Evolutionary conservation across 768 basidiomycete species (phyloP).

Genomic region (Crassisporium funariophilum): DNA sequence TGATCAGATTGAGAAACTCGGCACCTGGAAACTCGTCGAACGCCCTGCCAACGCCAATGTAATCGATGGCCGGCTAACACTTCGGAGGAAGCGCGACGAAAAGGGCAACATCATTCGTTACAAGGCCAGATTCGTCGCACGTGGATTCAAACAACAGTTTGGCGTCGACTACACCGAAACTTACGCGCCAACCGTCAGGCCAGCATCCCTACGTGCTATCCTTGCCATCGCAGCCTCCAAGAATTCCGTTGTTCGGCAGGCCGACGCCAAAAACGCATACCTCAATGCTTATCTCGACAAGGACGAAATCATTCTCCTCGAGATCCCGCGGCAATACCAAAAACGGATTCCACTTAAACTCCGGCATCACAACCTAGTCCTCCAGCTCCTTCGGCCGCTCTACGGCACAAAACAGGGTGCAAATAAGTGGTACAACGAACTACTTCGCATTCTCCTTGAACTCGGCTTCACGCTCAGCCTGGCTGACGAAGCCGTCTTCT

Average conservation of each 20-base stretch:
- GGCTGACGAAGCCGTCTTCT: conserved; percentile 8
- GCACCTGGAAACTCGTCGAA: no score
- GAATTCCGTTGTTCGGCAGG: background rate
- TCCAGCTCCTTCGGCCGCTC: background rate
- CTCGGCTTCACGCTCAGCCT: conserved; percentile 7
- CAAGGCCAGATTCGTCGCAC: no score
- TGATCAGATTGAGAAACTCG: no score
- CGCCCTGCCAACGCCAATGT: no score
- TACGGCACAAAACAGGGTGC: conserved; percentile 12
- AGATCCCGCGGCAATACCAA: background rate
- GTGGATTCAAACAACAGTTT: background rate
- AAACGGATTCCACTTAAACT: background rate
- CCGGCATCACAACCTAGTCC: conserved; percentile 1
- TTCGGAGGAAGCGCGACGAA: no score
- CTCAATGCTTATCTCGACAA: no score
- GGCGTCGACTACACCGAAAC: background rate
- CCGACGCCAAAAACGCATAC: background rate
- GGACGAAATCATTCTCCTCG: background rate
- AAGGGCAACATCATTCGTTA: no score
- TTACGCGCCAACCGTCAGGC: background rate
- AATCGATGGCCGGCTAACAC: no score
- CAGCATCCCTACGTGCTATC: background rate
- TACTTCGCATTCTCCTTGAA: background rate
- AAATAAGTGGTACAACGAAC: conserved; percentile 1
- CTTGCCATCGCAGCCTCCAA: background rate